These are phyloP conservation scores for Auricularia sp. DNA, from an alignment of 768 basidiomycete genomes.

Conservation along the genomic window DNA sequence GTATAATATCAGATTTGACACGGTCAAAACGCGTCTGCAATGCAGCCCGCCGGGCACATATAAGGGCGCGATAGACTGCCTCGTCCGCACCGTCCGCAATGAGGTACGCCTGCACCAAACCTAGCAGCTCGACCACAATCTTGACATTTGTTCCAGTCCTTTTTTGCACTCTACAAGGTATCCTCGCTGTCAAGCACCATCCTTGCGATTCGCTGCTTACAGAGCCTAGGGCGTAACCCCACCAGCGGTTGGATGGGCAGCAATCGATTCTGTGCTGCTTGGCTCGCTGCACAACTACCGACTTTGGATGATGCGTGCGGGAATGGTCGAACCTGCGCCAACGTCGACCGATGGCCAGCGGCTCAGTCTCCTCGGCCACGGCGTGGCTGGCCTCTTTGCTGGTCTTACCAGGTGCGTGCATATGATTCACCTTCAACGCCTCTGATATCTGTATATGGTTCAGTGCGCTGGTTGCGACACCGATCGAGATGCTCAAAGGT, in stretches of 20 bases:
- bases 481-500: conserved; percentile 73
- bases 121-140: not conserved
- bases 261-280: conserved; percentile 58
- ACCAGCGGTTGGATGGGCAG: conserved; percentile 63
- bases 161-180: conserved; percentile 56
- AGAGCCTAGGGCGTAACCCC: conserved; percentile 43
- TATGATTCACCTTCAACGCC: not conserved
- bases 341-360: conserved; percentile 32
- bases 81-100: conserved; percentile 44
- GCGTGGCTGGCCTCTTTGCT: conserved; percentile 55
- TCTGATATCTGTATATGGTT: conserved; percentile 1
- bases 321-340: conserved; percentile 36
- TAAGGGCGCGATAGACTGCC: conserved; percentile 48
- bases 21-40: conserved; percentile 63
- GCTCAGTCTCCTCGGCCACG: conserved; percentile 54
- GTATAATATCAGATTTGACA: conserved; percentile 43
- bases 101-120: conserved; percentile 36
- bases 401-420: conserved; percentile 51
- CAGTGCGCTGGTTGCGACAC: conserved; percentile 63
- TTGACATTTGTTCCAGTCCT: conserved; percentile 29
- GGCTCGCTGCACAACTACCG: conserved; percentile 68
- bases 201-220: not conserved
- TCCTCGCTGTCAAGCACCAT: not conserved
- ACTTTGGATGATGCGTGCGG: conserved; percentile 40
- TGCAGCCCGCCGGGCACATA: conserved; percentile 58